Evolutionary conservation across 1,139 yeast genomes (phyloP).

Genomic region (Magnusiomyces tetraspermus): DNA sequence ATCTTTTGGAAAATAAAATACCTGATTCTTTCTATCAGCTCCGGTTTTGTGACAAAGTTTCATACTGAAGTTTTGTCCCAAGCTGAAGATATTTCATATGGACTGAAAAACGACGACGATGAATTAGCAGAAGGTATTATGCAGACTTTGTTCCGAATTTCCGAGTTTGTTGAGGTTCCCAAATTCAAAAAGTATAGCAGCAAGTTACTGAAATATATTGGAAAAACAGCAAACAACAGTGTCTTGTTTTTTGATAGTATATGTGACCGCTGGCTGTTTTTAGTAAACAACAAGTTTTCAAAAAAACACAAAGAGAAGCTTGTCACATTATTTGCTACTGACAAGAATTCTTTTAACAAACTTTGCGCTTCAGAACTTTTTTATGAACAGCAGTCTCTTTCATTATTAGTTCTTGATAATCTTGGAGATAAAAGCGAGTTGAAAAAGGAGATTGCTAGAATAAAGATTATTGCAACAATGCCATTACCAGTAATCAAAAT

Average conservation of each 20-base stretch:
- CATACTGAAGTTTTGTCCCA: slow-evolving; percentile 11
- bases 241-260: slow-evolving; percentile 15
- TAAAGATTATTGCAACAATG: slow-evolving; percentile 6
- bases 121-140: slow-evolving; percentile 15
- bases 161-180: slow-evolving; percentile 18
- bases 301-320: slow-evolving; percentile 16
- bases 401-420: slow-evolving; percentile 8
- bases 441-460: slow-evolving; percentile 10
- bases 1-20: slow-evolving; percentile 16
- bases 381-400: slow-evolving; percentile 20
- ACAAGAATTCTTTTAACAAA: slow-evolving; percentile 13
- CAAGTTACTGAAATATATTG: slow-evolving; percentile 16
- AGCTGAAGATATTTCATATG: slow-evolving; percentile 11
- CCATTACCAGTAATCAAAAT: slow-evolving; percentile 13
- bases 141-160: slow-evolving; percentile 19
- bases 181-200: slow-evolving; percentile 16
- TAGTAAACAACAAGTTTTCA: slow-evolving; percentile 18
- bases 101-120: slow-evolving; percentile 8
- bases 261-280: slow-evolving; percentile 23
- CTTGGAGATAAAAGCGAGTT: slow-evolving; percentile 1
- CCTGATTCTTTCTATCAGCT: slow-evolving; percentile 14
- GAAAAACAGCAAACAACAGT: slow-evolving; percentile 11
- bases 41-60: slow-evolving; percentile 15
- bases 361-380: slow-evolving; percentile 18
- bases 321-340: slow-evolving; percentile 15